These are phyloP conservation scores for Acer negundo DNA, from an alignment of 345 rosid species.

Conservation along the genomic window DNA sequence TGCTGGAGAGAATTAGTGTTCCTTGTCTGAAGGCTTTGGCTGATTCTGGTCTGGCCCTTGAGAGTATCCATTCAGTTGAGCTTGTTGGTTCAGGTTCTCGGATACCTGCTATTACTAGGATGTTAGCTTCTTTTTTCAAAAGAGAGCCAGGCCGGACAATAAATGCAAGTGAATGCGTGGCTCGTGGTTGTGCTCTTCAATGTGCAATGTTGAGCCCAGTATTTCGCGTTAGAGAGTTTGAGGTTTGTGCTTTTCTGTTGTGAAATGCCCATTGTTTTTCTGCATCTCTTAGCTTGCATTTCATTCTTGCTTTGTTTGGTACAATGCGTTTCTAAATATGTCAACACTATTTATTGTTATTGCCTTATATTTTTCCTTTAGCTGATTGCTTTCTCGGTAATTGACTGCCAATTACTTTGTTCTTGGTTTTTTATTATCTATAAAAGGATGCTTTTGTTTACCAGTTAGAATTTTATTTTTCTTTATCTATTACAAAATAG, in stretches of 20 bases:
- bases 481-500: constrained; percentile 3
- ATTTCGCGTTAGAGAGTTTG: constrained; percentile 60
- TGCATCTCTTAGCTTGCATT: not conserved
- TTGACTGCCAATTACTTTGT: not conserved
- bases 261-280: not conserved
- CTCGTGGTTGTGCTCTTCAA: constrained; percentile 74
- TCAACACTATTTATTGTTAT: not conserved
- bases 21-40: constrained; percentile 61
- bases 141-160: constrained; percentile 65
- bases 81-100: constrained; percentile 76
- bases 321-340: not conserved
- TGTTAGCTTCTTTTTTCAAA: constrained; percentile 45
- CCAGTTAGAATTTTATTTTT: not conserved
- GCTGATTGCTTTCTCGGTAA: not conserved
- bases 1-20: constrained; percentile 52
- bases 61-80: constrained; percentile 59
- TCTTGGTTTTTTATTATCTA: not conserved
- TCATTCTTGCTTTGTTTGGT: not conserved
- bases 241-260: constrained; percentile 37
- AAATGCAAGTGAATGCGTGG: constrained; percentile 72
- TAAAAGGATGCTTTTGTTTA: not conserved
- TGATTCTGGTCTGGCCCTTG: constrained; percentile 53
- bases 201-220: constrained; percentile 76
- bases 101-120: constrained; percentile 56
- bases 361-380: not conserved